Conservation (phyloP, 2,329 filamentous ascomycete species). For the Alternaria hordeiaustralica region DNA sequence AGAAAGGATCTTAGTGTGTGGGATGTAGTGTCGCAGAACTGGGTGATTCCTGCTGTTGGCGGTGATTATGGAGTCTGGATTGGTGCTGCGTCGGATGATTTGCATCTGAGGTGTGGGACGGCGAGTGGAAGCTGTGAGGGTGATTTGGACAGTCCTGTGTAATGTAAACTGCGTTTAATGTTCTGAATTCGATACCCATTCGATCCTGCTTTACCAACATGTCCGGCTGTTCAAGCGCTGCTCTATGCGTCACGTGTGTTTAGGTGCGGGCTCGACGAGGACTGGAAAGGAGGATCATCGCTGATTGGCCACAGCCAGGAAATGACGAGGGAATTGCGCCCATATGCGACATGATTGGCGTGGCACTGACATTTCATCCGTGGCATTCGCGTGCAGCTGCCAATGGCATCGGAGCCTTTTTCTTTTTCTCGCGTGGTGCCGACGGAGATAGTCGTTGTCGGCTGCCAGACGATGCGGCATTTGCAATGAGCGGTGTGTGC, state of each 20-base stretch:
- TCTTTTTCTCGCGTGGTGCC: not conserved
- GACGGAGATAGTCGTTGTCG: not conserved
- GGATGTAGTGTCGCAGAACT: constrained; percentile 66
- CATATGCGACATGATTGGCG: constrained; percentile 8
- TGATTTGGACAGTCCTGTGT: constrained; percentile 33
- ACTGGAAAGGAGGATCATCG: not conserved
- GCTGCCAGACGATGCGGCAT: not conserved
- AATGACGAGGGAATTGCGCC: constrained; percentile 8
- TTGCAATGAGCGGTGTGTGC: not conserved
- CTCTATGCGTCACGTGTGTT: not conserved
- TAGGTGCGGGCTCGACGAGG: not conserved
- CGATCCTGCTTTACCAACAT: not conserved
- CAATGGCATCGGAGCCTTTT: not conserved
- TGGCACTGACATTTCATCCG: not conserved
- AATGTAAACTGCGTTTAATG: constrained; percentile 17
- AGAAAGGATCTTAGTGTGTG: constrained; percentile 70
- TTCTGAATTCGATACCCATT: not conserved
- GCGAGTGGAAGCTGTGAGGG: constrained; percentile 32
- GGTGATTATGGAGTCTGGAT: constrained; percentile 59
- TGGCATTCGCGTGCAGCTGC: not conserved
- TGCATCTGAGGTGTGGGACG: constrained; percentile 59
- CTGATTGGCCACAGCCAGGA: constrained; percentile 7
- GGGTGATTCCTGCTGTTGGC: constrained; percentile 53
- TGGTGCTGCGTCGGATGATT: constrained; percentile 63
- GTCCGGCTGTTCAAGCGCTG: not conserved